Conservation (phyloP, 1,284 basidiomycete species). For the Boletellus dicymbophilus region DNA sequence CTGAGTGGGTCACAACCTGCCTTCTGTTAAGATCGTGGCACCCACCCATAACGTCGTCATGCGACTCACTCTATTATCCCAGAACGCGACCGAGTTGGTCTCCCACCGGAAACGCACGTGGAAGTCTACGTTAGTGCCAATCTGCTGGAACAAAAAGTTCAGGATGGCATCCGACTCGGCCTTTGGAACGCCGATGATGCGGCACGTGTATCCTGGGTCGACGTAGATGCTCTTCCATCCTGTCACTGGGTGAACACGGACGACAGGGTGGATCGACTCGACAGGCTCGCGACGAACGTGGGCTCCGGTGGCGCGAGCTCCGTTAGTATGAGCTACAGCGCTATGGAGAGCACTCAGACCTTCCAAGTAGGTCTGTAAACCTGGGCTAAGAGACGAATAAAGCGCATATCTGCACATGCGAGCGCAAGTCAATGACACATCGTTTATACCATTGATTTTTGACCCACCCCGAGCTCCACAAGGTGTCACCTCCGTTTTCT, state of each 20-base stretch:
- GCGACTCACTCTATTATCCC: conserved; percentile 65
- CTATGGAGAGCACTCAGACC: conserved; percentile 68
- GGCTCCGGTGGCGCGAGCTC: conserved; percentile 62
- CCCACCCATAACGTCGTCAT: not conserved
- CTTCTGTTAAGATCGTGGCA: conserved; percentile 1
- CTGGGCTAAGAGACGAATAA: conserved; percentile 71
- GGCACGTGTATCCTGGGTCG: conserved; percentile 71
- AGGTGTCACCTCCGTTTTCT: conserved; percentile 67
- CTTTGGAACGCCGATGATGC: conserved; percentile 77
- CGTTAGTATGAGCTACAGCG: conserved; percentile 67
- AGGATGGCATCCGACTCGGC: conserved; percentile 77
- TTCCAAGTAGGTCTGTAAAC: conserved; percentile 68
- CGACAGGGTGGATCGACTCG: conserved; percentile 69
- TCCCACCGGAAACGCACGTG: conserved; percentile 76
- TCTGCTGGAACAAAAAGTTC: conserved; percentile 69
- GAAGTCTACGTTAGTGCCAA: conserved; percentile 68
- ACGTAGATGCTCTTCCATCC: conserved; percentile 81
- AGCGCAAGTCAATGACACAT: conserved; percentile 7
- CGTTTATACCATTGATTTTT: not conserved
- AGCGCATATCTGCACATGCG: conserved; percentile 51
- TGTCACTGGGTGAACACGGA: conserved; percentile 77
- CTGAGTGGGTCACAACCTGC: conserved; percentile 73
- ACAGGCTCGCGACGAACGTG: conserved; percentile 67
- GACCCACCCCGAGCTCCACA: conserved; percentile 66
- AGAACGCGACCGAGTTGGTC: conserved; percentile 66